Conservation (phyloP, 2,329 filamentous ascomycete species). For the Zasmidium angulare region DNA sequence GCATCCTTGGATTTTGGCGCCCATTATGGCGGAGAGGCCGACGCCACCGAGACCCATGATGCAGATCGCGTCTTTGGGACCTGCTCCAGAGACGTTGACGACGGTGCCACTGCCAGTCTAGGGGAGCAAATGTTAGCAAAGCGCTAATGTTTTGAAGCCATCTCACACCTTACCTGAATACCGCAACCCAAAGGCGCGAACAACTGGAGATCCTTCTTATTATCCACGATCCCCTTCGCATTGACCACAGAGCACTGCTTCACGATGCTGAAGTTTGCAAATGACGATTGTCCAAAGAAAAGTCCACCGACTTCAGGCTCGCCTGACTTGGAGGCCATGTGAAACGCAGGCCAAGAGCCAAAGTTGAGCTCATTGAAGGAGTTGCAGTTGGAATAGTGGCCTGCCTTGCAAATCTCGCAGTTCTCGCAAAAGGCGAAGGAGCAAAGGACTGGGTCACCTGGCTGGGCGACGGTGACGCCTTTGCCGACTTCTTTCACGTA, state of each 20-base stretch:
- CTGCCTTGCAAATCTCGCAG: slow-evolving; percentile 51
- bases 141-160: too few species aligned
- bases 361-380: slow-evolving; percentile 52
- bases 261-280: slow-evolving; percentile 42
- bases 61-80: slow-evolving; percentile 39
- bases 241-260: slow-evolving; percentile 44
- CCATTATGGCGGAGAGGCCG: slow-evolving; percentile 50
- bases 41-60: slow-evolving; percentile 50
- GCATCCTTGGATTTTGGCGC: slow-evolving; percentile 45
- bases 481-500: slow-evolving; percentile 49
- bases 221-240: slow-evolving; percentile 38
- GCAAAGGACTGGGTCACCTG: slow-evolving; percentile 49
- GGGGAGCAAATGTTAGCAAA: not conserved
- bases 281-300: slow-evolving; percentile 54
- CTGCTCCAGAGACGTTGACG: slow-evolving; percentile 41
- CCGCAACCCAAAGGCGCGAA: slow-evolving; percentile 49
- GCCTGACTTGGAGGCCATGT: slow-evolving; percentile 20
- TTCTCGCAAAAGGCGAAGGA: slow-evolving; percentile 49
- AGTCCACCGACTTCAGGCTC: slow-evolving; percentile 36
- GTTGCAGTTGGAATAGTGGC: slow-evolving; percentile 50
- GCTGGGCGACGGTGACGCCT: slow-evolving; percentile 42
- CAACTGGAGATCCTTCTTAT: slow-evolving; percentile 43
- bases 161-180: slow-evolving; percentile 21
- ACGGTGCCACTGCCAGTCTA: slow-evolving; percentile 48
- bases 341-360: slow-evolving; percentile 31